Evolutionary conservation across 306 rosid genomes (phyloP), one percentile per base, ranked within the genome.

Genomic region (Acacia acuminata): DNA sequence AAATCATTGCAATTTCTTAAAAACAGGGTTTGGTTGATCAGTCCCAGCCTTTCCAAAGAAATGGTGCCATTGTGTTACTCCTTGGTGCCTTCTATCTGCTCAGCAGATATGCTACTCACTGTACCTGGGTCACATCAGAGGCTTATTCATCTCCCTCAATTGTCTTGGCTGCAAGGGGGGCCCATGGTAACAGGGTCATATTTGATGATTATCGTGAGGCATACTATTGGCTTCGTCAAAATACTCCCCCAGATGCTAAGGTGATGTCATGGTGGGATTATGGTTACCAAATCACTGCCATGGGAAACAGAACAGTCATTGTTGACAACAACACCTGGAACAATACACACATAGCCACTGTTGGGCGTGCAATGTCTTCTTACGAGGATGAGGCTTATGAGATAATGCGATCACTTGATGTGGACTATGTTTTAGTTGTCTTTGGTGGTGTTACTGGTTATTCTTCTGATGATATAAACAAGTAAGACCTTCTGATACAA

Each of bases 181-280:
- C 98, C 72, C 93, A 96, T 82, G 99, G 99, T 38, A 89, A 96
- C 86, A 90, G 99, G 87, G 88, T 96, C 83, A 92, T 96, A 64
- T 96, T 96, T 81, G 98, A 96, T 84, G 99, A 96, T 89, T 96
- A 96, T 75, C 98, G 99, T 79, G 99, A 96, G 83, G 99, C 99
- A 30, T 96, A 96, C 93, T 96, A 88, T 89, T 96, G 99, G 99
- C 99, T 96, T 69, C 94, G 95, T 56, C 98, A 96, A 80, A 96
- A 96, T 86, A 96, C 99, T 79, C 97, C 99, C 77, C 82, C 80
- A 3, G 99, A 96, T 87, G 98, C 99, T 76, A 96, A 96, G 87
- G 94, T 96, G 86, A 96, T 96, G 99, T 96, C 99, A 65, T 96
- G 99, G 99, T 96, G 99, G 99, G 99, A 96, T 88, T 96, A 96